Evolutionary conservation across 495 filamentous ascomycete species (phyloP).

Genomic region (Aspergillus nanangensis): DNA sequence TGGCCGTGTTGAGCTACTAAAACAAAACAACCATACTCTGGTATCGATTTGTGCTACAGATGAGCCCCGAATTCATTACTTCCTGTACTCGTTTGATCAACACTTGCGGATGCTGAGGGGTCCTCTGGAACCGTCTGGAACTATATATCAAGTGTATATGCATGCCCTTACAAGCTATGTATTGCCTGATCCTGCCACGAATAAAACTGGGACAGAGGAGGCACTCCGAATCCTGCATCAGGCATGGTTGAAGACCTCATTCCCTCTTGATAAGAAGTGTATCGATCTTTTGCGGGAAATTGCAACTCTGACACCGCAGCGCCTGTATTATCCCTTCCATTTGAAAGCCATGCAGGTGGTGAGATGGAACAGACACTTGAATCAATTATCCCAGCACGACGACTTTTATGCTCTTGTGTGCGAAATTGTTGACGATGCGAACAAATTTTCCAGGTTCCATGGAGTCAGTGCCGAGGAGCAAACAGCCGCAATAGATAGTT

Average conservation of each 20-base stretch:
- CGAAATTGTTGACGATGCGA: conserved; percentile 34
- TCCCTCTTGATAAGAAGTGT: conserved; percentile 30
- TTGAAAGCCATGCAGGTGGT: conserved; percentile 43
- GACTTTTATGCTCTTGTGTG: conserved; percentile 35
- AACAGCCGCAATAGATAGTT: conserved; percentile 1
- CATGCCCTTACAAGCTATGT: conserved; percentile 53
- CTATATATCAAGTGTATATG: conserved; percentile 47
- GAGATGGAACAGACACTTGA: conserved; percentile 37
- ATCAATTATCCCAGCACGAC: conserved; percentile 45
- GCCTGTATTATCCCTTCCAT: conserved; percentile 50
- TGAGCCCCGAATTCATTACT: conserved; percentile 24
- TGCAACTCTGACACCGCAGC: conserved; percentile 41
- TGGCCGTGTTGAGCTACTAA: conserved; percentile 23
- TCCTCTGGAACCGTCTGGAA: conserved; percentile 43
- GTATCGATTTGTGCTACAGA: conserved; percentile 26
- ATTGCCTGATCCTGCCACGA: conserved; percentile 50
- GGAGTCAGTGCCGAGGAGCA: background rate
- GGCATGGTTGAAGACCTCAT: conserved; percentile 44
- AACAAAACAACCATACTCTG: conserved; percentile 24
- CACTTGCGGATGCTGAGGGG: conserved; percentile 41
- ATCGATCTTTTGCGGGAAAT: conserved; percentile 36
- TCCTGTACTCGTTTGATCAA: conserved; percentile 41
- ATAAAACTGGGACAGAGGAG: conserved; percentile 56
- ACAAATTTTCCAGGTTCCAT: conserved; percentile 8
- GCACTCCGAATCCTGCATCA: conserved; percentile 38